Conservation (phyloP, 169 alveolate genomes). For the Blepharisma undulans region DNA sequence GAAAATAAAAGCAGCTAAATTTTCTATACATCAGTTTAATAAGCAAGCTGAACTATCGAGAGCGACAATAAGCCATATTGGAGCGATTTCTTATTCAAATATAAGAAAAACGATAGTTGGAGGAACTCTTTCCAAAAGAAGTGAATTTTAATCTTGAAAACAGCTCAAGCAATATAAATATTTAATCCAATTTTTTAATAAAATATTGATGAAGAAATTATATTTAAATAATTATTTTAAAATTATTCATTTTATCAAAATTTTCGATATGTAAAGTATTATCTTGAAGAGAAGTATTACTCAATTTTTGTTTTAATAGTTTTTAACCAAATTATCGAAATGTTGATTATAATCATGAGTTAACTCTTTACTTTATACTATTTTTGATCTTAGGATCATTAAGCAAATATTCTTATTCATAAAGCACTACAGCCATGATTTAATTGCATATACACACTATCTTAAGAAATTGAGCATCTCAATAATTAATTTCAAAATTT, state of each 20-base stretch:
- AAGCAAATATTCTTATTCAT: background rate
- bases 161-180: background rate
- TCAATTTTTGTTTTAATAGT: no score
- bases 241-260: no score
- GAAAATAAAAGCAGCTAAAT: background rate
- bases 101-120: background rate
- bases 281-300: no score
- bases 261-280: no score
- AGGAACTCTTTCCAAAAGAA: background rate
- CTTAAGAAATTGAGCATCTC: background rate
- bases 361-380: no score
- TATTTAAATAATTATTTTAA: no score
- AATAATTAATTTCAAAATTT: no score
- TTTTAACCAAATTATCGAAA: no score
- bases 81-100: background rate
- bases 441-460: background rate
- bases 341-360: no score
- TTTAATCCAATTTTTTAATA: background rate
- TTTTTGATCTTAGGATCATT: no score
- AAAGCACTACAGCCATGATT: background rate
- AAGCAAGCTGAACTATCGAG: background rate
- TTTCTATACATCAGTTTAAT: background rate
- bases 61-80: background rate
- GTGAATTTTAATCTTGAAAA: background rate
- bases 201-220: background rate